These are phyloP conservation scores for Tylopilus felleus DNA, from an alignment of 768 basidiomycete genomes.

Conservation along the genomic window DNA sequence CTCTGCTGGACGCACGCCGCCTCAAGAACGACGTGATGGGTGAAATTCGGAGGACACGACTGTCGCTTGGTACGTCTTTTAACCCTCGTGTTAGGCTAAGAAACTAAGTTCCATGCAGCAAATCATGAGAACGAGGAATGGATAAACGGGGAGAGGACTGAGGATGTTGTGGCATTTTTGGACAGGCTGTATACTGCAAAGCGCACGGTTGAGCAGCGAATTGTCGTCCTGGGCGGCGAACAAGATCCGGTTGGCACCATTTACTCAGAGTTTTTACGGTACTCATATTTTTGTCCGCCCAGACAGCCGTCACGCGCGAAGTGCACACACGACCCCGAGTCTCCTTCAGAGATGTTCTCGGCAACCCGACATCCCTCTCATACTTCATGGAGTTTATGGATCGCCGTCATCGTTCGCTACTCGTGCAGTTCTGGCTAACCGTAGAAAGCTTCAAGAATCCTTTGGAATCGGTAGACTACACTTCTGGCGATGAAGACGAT, in stretches of 20 bases:
- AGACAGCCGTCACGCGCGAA: constrained; percentile 46
- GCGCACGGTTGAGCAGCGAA: constrained; percentile 81
- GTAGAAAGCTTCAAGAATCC: constrained; percentile 99
- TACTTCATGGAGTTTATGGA: constrained; percentile 99
- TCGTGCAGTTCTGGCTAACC: constrained; percentile 96
- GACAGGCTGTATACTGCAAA: constrained; percentile 89
- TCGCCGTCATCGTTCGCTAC: constrained; percentile 72
- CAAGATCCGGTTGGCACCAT: constrained; percentile 50
- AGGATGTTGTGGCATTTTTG: constrained; percentile 82
- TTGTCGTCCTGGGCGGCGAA: constrained; percentile 72
- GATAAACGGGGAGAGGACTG: constrained; percentile 83
- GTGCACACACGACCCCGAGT: constrained; percentile 45
- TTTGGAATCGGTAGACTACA: constrained; percentile 71
- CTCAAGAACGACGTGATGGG: constrained; percentile 89
- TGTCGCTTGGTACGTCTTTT: constrained; percentile 56
- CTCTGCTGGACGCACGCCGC: constrained; percentile 82
- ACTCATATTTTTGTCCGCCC: constrained; percentile 6
- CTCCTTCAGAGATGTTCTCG: constrained; percentile 73
- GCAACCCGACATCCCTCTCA: constrained; percentile 85
- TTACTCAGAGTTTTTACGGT: background rate
- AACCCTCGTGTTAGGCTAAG: background rate
- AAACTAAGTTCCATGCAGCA: constrained; percentile 39
- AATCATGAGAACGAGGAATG: constrained; percentile 86
- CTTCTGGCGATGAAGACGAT: constrained; percentile 58
- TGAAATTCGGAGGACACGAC: constrained; percentile 82